A percentile compares a stretch with the other conserved stretches of the same genome.
Evolutionary conservation across 2,329 filamentous ascomycete species (phyloP).

Genomic region (Fusarium goolgardi): DNA sequence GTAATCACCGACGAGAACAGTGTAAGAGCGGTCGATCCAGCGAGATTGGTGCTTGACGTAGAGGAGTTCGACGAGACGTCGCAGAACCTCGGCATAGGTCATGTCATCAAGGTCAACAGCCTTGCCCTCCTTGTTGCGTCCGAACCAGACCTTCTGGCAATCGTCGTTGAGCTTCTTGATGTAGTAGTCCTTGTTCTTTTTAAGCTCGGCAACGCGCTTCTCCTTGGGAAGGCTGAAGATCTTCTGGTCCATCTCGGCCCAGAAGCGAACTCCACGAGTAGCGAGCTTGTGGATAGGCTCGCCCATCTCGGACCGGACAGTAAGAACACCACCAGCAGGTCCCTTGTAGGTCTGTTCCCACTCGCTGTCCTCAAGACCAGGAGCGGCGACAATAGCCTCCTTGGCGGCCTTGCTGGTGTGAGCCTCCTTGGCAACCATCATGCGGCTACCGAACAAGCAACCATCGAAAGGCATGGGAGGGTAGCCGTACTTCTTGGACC

Average conservation of each 20-base stretch:
- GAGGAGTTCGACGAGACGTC: conserved; percentile 88
- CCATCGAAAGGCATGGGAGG: conserved; percentile 96
- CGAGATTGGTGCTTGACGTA: conserved; percentile 90
- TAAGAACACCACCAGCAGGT: conserved; percentile 91
- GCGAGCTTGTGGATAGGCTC: conserved; percentile 99
- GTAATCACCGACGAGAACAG: conserved; percentile 89
- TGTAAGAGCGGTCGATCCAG: conserved; percentile 90
- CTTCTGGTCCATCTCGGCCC: conserved; percentile 99
- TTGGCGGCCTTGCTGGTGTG: conserved; percentile 89
- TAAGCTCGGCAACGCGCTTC: conserved; percentile 87
- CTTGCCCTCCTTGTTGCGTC: conserved; percentile 81
- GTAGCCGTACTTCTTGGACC: conserved; percentile 88
- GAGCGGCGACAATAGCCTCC: conserved; percentile 87
- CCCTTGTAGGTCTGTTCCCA: conserved; percentile 97
- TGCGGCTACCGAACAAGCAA: conserved; percentile 87
- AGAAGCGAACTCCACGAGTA: conserved; percentile 94
- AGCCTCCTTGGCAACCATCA: conserved; percentile 95
- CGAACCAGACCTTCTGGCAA: conserved; percentile 98
- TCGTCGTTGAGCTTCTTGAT: conserved; percentile 96
- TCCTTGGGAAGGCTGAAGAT: conserved; percentile 97
- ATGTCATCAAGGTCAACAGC: conserved; percentile 93
- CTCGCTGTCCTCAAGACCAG: conserved; percentile 81
- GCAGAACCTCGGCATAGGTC: conserved; percentile 91
- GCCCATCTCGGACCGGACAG: conserved; percentile 98
- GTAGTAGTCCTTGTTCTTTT: conserved; percentile 89